phyloP scores from a whole-genome alignment of 2,329 filamentous ascomycete genomes.

The Aspergillus ustus region DNA sequence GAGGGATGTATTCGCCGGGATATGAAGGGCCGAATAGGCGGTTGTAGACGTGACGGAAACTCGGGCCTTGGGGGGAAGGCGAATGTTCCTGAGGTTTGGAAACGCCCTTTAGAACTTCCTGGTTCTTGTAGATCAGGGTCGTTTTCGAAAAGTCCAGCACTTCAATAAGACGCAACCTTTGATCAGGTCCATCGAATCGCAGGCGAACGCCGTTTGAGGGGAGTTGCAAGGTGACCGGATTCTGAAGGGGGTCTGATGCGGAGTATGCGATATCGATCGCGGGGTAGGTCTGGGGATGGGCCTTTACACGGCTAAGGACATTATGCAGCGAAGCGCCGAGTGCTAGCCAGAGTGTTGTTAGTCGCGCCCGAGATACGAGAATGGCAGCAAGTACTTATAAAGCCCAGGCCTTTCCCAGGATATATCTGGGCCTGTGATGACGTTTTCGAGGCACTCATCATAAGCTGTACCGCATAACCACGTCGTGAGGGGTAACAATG shows the following conservation, averaged over 20 bases:
- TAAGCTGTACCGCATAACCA: constrained; percentile 23
- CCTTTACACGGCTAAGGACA: constrained; percentile 83
- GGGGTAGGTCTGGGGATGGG: constrained; percentile 80
- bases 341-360: constrained; percentile 56
- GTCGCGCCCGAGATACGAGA: constrained; percentile 22
- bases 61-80: constrained; percentile 63
- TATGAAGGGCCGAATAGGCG: constrained; percentile 92
- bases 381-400: constrained; percentile 52
- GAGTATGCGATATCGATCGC: constrained; percentile 84
- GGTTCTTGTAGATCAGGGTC: constrained; percentile 78
- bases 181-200: constrained; percentile 91
- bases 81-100: constrained; percentile 40
- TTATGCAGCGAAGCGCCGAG: constrained; percentile 92
- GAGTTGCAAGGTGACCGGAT: constrained; percentile 75
- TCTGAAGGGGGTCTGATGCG: constrained; percentile 70
- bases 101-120: constrained; percentile 71
- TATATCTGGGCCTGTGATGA: constrained; percentile 61
- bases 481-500: constrained; percentile 19
- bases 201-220: constrained; percentile 86
- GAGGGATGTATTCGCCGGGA: constrained; percentile 85
- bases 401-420: constrained; percentile 69
- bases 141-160: constrained; percentile 87
- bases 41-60: constrained; percentile 89
- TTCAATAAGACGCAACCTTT: constrained; percentile 88
- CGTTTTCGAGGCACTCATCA: constrained; percentile 42